Base-by-base conservation (phyloP, 352 stramenopile genomes). In the Pythium coloratum region DNA sequence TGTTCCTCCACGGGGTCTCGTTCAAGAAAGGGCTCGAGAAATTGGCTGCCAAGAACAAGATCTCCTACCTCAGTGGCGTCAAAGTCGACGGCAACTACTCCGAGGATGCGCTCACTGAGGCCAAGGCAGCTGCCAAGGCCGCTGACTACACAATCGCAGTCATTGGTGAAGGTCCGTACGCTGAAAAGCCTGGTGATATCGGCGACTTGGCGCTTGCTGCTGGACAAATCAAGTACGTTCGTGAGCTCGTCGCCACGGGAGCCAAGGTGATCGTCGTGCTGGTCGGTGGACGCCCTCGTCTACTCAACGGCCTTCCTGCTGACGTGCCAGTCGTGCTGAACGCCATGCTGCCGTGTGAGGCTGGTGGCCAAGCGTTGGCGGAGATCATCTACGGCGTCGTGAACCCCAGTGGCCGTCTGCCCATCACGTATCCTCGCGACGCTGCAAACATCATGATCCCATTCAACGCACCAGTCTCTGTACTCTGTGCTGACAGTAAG, bases 131-230 rank as follows among this genome's bases (percentile, higher is more conserved):
- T n/a, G 67, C 68, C 12, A 58, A 55, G 28, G 9, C 36, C 6
- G 51, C 51, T 13, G 67, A 79, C 6, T 88, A 90, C 64, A 88
- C 86, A 1, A 76, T 96, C 32, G 75, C 90, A 14, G 83, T 81
- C 38, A 79, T 97, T 42, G 90, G 90, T 13, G 90, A 97, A 62
- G 34, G 34, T 3, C 66, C 75, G 1, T 97, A 95, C 60, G 76
- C 90, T 3, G 89, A 97, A 58, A 96, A 96, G 51, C 75, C 81
- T 0, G 90, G 89, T 6, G 90, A 97, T 63, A 90, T 97, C 44
- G 72, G 90, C 38, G 82, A 96, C 64, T 64, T 95, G n/a, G 75
- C 72, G 0, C 71, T 96, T 4, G 75, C 89, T 2, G 10, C 30
- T 7, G 86, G 88, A 3, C 84, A 96, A 55, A 59, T 89, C 9